Percentiles rank a stretch among this genome's conserved stretches.
These are phyloP conservation scores for Aspergillus amoenus DNA, from an alignment of 2,329 filamentous ascomycete species.

Conservation along the genomic window DNA sequence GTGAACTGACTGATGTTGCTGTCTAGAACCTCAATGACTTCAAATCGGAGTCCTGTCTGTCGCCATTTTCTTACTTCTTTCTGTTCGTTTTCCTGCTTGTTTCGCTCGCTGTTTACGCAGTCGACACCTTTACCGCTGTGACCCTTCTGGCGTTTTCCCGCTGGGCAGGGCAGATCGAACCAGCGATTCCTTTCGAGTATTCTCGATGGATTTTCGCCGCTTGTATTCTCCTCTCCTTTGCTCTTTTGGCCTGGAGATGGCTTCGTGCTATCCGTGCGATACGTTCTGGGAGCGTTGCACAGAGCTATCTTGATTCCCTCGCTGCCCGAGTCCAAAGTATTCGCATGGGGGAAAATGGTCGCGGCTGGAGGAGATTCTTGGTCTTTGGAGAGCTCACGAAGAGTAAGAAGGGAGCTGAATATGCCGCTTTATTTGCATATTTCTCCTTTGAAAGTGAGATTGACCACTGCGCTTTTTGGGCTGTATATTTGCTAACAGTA, in stretches of 20 bases:
- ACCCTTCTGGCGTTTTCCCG: constrained; percentile 85
- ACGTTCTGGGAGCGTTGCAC: constrained; percentile 78
- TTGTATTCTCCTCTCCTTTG: constrained; percentile 87
- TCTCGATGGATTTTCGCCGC: constrained; percentile 94
- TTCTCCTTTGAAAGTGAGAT: constrained; percentile 67
- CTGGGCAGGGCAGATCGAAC: constrained; percentile 82
- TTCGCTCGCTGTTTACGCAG: constrained; percentile 79
- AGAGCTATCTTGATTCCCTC: constrained; percentile 86
- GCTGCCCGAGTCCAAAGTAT: constrained; percentile 83
- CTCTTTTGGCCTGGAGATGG: constrained; percentile 78
- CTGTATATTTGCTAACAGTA: not conserved
- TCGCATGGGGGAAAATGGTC: constrained; percentile 65
- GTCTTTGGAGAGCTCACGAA: constrained; percentile 90
- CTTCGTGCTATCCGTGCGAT: constrained; percentile 78
- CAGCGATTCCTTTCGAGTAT: constrained; percentile 71
- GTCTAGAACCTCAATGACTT: constrained; percentile 68
- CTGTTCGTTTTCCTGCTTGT: constrained; percentile 77
- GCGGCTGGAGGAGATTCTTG: constrained; percentile 86
- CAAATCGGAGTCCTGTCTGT: constrained; percentile 74
- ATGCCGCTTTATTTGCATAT: constrained; percentile 86
- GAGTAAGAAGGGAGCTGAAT: constrained; percentile 86
- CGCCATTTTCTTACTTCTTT: constrained; percentile 77
- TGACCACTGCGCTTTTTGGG: not conserved
- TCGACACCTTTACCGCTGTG: constrained; percentile 91
- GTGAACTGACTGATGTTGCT: constrained; percentile 10